Conservation (phyloP, 768 basidiomycete genomes). For the Hygrophoropsis aurantiaca region DNA sequence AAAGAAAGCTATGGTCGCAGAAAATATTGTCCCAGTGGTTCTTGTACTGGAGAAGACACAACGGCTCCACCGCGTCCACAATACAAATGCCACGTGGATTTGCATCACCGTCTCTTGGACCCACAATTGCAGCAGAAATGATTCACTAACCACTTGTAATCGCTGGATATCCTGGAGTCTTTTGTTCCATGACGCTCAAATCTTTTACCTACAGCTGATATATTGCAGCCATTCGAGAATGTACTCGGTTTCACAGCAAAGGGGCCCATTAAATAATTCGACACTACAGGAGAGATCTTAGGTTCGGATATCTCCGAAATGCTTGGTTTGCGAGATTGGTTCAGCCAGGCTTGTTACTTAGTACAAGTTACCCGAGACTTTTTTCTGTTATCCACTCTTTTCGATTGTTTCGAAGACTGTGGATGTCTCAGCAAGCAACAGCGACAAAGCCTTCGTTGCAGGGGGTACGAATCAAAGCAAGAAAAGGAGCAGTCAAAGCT, state of each 20-base stretch:
- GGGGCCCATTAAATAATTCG: not conserved
- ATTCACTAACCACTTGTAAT: too few species aligned
- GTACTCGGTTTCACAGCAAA: slow-evolving; percentile 11
- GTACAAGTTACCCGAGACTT: too few species aligned
- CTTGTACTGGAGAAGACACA: too few species aligned
- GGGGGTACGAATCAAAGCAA: slow-evolving; percentile 91
- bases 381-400: slow-evolving; percentile 24
- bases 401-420: slow-evolving; percentile 50
- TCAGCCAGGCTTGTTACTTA: not conserved
- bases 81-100: too few species aligned
- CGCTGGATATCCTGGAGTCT: too few species aligned
- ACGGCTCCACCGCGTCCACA: too few species aligned
- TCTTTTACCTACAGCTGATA: slow-evolving; percentile 10
- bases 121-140: too few species aligned
- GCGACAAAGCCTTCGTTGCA: slow-evolving; percentile 86
- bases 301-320: slow-evolving; percentile 25
- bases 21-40: too few species aligned
- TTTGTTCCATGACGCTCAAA: slow-evolving; percentile 1
- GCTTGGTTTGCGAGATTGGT: not conserved
- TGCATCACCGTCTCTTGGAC: too few species aligned
- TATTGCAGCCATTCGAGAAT: slow-evolving; percentile 10
- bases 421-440: slow-evolving; percentile 90
- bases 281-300: too few species aligned
- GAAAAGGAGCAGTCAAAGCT: slow-evolving; percentile 90
- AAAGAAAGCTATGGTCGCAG: too few species aligned